Conservation (phyloP, 352 stramenopile species). For the Phytophthora pseudosyringae region DNA sequence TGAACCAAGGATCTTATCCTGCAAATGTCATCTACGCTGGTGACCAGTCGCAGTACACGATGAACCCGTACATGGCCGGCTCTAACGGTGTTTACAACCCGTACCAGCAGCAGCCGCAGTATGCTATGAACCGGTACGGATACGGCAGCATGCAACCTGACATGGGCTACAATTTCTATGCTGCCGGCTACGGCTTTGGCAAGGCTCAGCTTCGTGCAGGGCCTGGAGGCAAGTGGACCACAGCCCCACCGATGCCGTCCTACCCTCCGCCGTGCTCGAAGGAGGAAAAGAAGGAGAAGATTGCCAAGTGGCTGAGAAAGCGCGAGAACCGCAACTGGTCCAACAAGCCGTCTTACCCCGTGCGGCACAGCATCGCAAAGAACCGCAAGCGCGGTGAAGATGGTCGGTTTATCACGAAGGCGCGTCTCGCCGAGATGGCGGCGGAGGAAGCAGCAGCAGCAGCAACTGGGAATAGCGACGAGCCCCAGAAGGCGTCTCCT, state of each 20-base stretch:
- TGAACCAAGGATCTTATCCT: constrained; percentile 38
- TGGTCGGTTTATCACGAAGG: constrained; percentile 85
- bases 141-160: constrained; percentile 45
- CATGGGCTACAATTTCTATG: constrained; percentile 73
- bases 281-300: constrained; percentile 88
- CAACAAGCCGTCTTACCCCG: constrained; percentile 86
- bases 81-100: constrained; percentile 36
- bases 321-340: constrained; percentile 86
- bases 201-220: constrained; percentile 55
- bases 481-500: constrained; percentile 24
- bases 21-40: constrained; percentile 48
- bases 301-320: constrained; percentile 86
- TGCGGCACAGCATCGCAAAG: constrained; percentile 85
- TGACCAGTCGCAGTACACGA: constrained; percentile 36
- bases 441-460: constrained; percentile 48
- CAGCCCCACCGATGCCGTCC: constrained; percentile 71
- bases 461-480: constrained; percentile 14
- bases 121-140: constrained; percentile 52
- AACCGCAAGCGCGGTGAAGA: constrained; percentile 84
- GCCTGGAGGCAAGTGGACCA: constrained; percentile 72
- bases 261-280: constrained; percentile 79
- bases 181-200: constrained; percentile 55
- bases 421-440: constrained; percentile 74
- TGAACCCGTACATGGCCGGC: constrained; percentile 41
- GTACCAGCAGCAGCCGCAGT: constrained; percentile 56